Base-by-base conservation (phyloP, 768 basidiomycete species). In the Amanita inopinata region DNA sequence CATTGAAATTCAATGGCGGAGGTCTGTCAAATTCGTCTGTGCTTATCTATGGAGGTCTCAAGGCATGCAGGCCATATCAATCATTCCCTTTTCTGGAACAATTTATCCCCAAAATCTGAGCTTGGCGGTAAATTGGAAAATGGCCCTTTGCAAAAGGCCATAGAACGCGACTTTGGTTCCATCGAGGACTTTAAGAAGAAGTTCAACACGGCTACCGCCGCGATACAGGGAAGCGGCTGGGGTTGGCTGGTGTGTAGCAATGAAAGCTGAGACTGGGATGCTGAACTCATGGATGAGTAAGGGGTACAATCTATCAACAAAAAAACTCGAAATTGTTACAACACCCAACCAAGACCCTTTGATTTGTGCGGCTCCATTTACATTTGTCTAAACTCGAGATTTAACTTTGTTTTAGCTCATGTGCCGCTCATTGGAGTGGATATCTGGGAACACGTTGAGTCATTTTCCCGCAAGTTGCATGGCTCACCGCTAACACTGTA, bases 1-100 rank as follows among this genome's bases (percentile, higher is more conserved):
- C 94, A 6, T 69, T 99, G 58, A 97, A 91, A 66, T 99, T 98
- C 66, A 94, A 96, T 61, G 93, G 93, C n/a, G 93, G 93, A 55
- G 89, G 90, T 77, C 39, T 11, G 69, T 52, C 33, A 12, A 24
- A 22, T 33, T 45, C 35, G 23, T 32, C 31, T 38, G 14, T 34
- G 10, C 27, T 49, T 43, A 17, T 15, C 11, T 15, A 20, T 17
- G 12, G 4, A 12, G 15, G 9, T 33, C 23, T 32, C 3, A 35
- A 17, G 34, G n/a, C 15, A 33, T 25, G 10, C 44, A 84, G 87
- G 89, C 2, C 91, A 93, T 56, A 89, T 93, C 59, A 96, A 96
- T 63, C 92, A 94, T 63, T 78, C 91, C 10, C 70, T 98, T 24
- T 99, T 99, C 73, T 99, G 96, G 96, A 88, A 83, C 64, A 98